A percentile compares a stretch with the other conserved stretches of the same genome.
Evolutionary conservation across 2,329 filamentous ascomycete species (phyloP).

Genomic region (Aspergillus sp.): DNA sequence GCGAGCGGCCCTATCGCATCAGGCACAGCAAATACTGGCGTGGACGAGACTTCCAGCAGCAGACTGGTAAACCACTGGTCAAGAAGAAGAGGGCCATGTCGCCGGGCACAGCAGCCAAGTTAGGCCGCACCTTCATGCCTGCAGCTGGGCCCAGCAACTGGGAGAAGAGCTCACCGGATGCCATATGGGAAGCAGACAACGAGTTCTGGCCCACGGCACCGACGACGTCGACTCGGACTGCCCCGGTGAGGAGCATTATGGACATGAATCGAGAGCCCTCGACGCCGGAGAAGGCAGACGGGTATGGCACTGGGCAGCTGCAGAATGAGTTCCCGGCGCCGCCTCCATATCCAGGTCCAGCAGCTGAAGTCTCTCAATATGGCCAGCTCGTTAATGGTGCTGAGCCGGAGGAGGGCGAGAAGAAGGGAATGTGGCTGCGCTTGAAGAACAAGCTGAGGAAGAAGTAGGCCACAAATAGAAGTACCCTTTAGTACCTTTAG

Average conservation of each 20-base stretch:
- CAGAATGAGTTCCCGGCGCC: not conserved
- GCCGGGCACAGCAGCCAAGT: not conserved
- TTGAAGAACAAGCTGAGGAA: conserved; percentile 1
- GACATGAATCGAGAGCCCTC: not conserved
- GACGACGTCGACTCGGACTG: too few relatives aligned
- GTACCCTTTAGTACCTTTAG: too few relatives aligned
- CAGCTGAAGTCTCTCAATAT: not conserved
- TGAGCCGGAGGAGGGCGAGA: not conserved
- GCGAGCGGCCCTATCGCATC: conserved; percentile 7
- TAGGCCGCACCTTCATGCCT: not conserved
- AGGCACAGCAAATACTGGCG: conserved; percentile 1
- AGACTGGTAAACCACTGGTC: too few relatives aligned
- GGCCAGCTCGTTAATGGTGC: too few relatives aligned
- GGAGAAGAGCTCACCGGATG: not conserved
- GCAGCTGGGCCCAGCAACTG: too few relatives aligned
- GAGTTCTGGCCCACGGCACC: too few relatives aligned
- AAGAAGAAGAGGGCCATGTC: not conserved
- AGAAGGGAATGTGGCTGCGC: conserved; percentile 4
- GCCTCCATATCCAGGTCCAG: not conserved
- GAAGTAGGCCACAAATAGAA: not conserved
- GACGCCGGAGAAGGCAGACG: too few relatives aligned
- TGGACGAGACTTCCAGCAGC: not conserved
- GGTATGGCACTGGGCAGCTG: too few relatives aligned
- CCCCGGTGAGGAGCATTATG: not conserved
- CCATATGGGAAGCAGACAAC: too few relatives aligned